Percentiles rank a stretch among this genome's conserved stretches.
Conservation (phyloP, 2,329 filamentous ascomycete species). For the Catunica adiposa region DNA sequence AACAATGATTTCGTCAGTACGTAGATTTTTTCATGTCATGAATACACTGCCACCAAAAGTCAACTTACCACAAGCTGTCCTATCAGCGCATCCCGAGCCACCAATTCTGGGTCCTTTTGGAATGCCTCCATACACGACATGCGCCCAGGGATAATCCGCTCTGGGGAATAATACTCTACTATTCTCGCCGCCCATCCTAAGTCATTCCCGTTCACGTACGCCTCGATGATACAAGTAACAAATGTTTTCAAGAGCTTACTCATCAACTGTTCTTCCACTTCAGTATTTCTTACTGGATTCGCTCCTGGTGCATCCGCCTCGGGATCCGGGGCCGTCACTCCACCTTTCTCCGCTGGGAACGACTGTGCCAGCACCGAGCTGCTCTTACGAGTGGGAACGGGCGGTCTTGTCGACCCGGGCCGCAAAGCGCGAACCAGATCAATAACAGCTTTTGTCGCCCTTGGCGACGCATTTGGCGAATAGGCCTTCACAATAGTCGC, state of each 20-base stretch:
- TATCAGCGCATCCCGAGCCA: conserved; percentile 47
- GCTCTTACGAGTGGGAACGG: conserved; percentile 41
- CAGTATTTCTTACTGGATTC: conserved; percentile 29
- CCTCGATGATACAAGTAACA: conserved; percentile 59
- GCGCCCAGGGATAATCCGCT: conserved; percentile 43
- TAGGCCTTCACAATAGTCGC: conserved; percentile 55
- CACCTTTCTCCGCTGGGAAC: conserved; percentile 7
- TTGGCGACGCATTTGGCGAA: conserved; percentile 44
- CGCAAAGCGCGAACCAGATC: conserved; percentile 55
- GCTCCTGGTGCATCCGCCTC: conserved; percentile 26
- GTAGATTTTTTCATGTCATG: neutral
- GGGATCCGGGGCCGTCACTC: conserved; percentile 40
- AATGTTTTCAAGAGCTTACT: conserved; percentile 55
- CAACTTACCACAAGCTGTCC: conserved; percentile 50
- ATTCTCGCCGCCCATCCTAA: conserved; percentile 48
- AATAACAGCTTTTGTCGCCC: conserved; percentile 45
- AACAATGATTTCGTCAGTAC: conserved; percentile 5
- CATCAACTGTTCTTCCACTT: conserved; percentile 44
- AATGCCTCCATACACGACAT: conserved; percentile 48
- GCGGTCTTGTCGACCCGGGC: conserved; percentile 43
- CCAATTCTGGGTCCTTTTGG: conserved; percentile 43
- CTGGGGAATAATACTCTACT: conserved; percentile 51
- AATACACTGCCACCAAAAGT: neutral
- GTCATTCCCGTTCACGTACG: conserved; percentile 47
- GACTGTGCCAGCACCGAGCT: conserved; percentile 33